Base-by-base conservation (phyloP, 169 alveolate genomes). In the Plasmodium inui region DNA sequence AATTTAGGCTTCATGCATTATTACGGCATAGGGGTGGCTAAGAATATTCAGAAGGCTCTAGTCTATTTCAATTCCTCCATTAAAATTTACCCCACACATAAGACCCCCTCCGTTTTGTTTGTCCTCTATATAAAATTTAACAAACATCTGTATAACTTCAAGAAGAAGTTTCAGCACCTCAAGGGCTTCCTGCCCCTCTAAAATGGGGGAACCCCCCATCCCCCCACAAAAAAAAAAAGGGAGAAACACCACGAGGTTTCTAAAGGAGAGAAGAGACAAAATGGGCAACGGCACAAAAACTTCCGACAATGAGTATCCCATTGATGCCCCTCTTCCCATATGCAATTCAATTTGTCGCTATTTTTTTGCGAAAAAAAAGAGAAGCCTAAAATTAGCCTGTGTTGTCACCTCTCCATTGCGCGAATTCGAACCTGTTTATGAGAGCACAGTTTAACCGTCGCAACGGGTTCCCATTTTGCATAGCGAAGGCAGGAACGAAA, bases 1-100 rank as follows among this genome's bases (percentile, higher is more conserved):
- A 74, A 88, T 44, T 79, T 88, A 78, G 94, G 94, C 3, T 88
- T 39, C 46, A 88, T 88, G 94, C 82, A 88, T 57, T 88, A 88
- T 61, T 88, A 88, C 81, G 94, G 94, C 28, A 88, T 88, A 9
- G 94, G 94, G 10, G 94, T 88, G 9, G 39, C 88, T 4, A 78
- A 88, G 46, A 88, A 88, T 61, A 88, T 88, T n/a, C 83, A 78
- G 39, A 88, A 88, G 70, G 79, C 94, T 22, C 34, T 88, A 39
- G 71, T 57, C 82, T 88, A 88, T 78, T 88, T 88, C 61, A 88
- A 88, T 44, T 78, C 94, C 4, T 74, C 94, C 39, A 88, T 88
- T 57, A 88, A 78, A 88, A 57, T 88, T 22, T 88, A 88, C 57
- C 88, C 94, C 57, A 19, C 88, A 22, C 37, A 88, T 78, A 88